Conservation (phyloP, 768 basidiomycete species). For the Lyophyllum decastes region DNA sequence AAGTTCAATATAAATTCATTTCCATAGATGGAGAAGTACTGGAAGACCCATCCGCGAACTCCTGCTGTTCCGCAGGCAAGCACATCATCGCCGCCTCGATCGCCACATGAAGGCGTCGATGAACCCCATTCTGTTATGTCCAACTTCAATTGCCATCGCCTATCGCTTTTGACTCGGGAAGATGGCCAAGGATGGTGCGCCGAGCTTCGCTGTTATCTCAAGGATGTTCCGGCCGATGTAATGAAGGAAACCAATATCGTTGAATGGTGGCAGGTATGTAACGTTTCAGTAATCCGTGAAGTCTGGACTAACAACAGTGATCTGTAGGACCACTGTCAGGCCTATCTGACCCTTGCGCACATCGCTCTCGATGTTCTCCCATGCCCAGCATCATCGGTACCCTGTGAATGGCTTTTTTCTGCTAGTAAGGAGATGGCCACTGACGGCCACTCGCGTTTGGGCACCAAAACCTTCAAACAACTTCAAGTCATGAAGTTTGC, state of each 20-base stretch:
- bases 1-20: background rate
- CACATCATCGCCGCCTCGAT: background rate
- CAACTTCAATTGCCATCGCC: constrained; percentile 2
- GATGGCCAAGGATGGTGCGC: constrained; percentile 10
- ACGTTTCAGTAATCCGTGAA: background rate
- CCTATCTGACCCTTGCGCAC: constrained; percentile 15
- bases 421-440: constrained; percentile 5
- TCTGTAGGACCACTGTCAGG: constrained; percentile 1
- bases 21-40: constrained; percentile 16
- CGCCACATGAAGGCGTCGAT: no score
- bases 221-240: constrained; percentile 8
- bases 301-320: background rate
- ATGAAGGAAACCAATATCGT: constrained; percentile 12
- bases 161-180: background rate
- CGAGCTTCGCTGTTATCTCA: constrained; percentile 10
- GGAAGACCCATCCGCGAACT: background rate
- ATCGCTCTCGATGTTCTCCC: constrained; percentile 19
- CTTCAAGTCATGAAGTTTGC: constrained; percentile 11
- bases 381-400: constrained; percentile 20
- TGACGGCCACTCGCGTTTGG: constrained; percentile 1
- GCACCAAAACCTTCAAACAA: constrained; percentile 7
- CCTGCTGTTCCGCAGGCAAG: background rate
- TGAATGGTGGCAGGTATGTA: constrained; percentile 17
- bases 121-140: background rate
- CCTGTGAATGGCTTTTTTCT: constrained; percentile 19